phyloP scores from a whole-genome alignment of 1,284 basidiomycete species.

The Phenoliferia sp. region DNA sequence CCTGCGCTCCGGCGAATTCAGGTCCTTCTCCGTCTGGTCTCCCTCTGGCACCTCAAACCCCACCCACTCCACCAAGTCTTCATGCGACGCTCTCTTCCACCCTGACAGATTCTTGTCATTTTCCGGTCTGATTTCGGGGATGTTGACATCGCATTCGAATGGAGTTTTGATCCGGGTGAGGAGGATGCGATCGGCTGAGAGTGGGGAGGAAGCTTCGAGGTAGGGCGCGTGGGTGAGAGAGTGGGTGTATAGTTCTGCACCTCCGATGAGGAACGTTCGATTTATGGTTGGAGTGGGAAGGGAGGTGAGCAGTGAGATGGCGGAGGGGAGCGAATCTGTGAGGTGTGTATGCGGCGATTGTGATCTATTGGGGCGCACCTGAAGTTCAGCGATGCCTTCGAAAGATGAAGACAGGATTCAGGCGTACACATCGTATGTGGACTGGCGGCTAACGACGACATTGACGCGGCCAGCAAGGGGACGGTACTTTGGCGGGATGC shows the following conservation, averaged over 20 bases:
- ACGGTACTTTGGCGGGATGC: constrained; percentile 82
- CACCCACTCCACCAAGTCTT: constrained; percentile 65
- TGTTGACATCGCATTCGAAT: constrained; percentile 68
- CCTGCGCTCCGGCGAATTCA: constrained; percentile 7
- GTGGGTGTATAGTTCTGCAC: constrained; percentile 75
- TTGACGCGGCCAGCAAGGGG: constrained; percentile 76
- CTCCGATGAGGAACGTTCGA: constrained; percentile 76
- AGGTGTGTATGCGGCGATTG: constrained; percentile 4
- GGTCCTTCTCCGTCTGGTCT: constrained; percentile 66
- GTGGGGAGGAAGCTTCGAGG: constrained; percentile 15
- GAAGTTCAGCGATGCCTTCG: neutral
- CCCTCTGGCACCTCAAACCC: constrained; percentile 72
- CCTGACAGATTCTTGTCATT: neutral
- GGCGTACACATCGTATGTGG: constrained; percentile 59
- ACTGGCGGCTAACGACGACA: constrained; percentile 69
- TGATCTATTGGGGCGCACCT: neutral
- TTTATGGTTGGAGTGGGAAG: constrained; percentile 22
- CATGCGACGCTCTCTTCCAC: constrained; percentile 61
- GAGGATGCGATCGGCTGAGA: constrained; percentile 62
- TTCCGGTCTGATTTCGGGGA: neutral
- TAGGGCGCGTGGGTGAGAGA: constrained; percentile 47
- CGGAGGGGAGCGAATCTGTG: constrained; percentile 37
- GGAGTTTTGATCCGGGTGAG: constrained; percentile 76
- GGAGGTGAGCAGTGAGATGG: constrained; percentile 31
- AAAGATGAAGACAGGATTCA: neutral